Conservation (phyloP, 2,329 filamentous ascomycete species). For the Cercospora sesami region DNA sequence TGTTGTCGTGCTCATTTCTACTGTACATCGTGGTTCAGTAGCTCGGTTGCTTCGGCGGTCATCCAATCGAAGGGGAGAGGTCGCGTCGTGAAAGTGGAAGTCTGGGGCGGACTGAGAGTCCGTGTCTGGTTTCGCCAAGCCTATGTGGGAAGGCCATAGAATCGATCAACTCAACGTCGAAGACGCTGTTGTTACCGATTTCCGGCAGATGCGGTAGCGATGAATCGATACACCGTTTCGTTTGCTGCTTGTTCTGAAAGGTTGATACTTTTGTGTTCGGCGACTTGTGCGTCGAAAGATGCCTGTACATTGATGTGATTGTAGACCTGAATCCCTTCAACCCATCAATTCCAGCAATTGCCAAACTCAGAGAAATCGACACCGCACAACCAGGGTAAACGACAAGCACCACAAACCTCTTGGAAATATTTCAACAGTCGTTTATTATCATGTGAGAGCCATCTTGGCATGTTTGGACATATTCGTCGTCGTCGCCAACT, state of each 20-base stretch:
- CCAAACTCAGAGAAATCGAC: not conserved
- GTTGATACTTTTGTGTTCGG: not conserved
- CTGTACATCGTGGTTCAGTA: not conserved
- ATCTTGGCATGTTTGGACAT: not conserved
- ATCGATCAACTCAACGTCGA: not conserved
- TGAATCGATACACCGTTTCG: not conserved
- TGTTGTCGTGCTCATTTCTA: not conserved
- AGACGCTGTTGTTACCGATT: not conserved
- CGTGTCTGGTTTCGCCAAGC: not conserved
- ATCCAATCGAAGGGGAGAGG: not conserved
- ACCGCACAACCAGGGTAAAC: not conserved
- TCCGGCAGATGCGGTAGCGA: not conserved
- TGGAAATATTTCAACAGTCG: not conserved
- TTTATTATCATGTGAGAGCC: not conserved
- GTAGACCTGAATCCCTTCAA: not conserved
- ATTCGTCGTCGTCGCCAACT: not conserved
- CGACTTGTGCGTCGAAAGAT: not conserved
- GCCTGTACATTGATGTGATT: not conserved
- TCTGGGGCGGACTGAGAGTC: not conserved
- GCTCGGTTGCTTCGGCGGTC: not conserved
- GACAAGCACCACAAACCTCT: not conserved
- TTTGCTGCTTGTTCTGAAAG: no score
- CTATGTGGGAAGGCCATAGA: not conserved
- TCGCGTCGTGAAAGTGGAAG: not conserved
- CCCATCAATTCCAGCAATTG: not conserved